These are phyloP conservation scores for Lipomyces japonicus DNA, from an alignment of 805 yeast genomes.

Conservation along the genomic window DNA sequence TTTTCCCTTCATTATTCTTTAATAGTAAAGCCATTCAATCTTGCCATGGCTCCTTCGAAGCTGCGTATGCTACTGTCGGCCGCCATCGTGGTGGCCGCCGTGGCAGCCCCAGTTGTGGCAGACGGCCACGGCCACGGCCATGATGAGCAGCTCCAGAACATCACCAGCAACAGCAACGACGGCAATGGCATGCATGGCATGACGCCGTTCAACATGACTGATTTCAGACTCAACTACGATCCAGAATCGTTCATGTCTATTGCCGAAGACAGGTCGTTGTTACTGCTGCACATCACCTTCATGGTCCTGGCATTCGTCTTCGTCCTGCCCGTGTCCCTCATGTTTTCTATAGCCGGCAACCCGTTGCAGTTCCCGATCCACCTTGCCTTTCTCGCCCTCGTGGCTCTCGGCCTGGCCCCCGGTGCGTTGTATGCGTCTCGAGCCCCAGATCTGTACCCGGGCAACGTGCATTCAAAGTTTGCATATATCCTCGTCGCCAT, in stretches of 20 bases:
- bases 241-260: constrained; percentile 28
- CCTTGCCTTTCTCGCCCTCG: constrained; percentile 47
- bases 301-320: constrained; percentile 24
- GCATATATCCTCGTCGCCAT: constrained; percentile 56
- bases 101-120: too few species aligned
- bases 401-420: constrained; percentile 50
- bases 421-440: constrained; percentile 54
- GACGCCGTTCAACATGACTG: constrained; percentile 23
- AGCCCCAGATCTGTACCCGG: constrained; percentile 64
- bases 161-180: neutral
- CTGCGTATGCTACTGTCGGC: too few species aligned
- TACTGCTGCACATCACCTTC: constrained; percentile 23
- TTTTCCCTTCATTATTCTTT: too few species aligned
- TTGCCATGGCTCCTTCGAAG: too few species aligned
- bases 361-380: constrained; percentile 57
- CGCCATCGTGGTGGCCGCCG: too few species aligned
- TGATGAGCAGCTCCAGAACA: neutral
- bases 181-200: constrained; percentile 11
- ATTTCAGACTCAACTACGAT: constrained; percentile 22
- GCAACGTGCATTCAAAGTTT: constrained; percentile 67
- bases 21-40: too few species aligned
- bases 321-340: constrained; percentile 38
- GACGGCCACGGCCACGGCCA: neutral
- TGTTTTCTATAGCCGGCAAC: constrained; percentile 58
- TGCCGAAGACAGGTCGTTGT: constrained; percentile 17